These are phyloP conservation scores for Penicillium corylophilum DNA, from an alignment of 2,329 filamentous ascomycete genomes.

Conservation along the genomic window DNA sequence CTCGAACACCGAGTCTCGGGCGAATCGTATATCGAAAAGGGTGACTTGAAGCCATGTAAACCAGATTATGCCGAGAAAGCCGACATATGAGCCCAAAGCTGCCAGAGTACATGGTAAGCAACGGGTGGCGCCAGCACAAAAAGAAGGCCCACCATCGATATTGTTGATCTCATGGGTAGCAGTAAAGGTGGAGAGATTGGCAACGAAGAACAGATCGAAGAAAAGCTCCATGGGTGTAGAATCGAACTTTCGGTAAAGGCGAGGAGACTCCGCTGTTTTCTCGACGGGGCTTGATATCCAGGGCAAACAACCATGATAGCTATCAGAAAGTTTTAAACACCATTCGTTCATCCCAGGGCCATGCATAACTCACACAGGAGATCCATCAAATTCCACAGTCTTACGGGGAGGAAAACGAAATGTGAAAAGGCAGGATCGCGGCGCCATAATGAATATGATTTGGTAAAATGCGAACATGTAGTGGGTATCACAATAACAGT, in stretches of 20 bases:
- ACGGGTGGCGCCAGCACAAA: background rate
- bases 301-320: slow-evolving; percentile 22
- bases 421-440: slow-evolving; percentile 31
- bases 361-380: slow-evolving; percentile 20
- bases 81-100: slow-evolving; percentile 48
- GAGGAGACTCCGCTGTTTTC: slow-evolving; percentile 24
- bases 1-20: slow-evolving; percentile 64
- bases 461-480: slow-evolving; percentile 1
- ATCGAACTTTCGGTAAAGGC: slow-evolving; percentile 48
- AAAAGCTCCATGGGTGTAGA: slow-evolving; percentile 58
- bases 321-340: background rate
- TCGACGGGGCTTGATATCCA: slow-evolving; percentile 40
- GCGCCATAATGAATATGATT: slow-evolving; percentile 26
- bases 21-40: slow-evolving; percentile 66
- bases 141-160: slow-evolving; percentile 32
- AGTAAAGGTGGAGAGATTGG: slow-evolving; percentile 65
- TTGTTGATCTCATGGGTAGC: slow-evolving; percentile 56
- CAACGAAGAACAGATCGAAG: slow-evolving; percentile 63
- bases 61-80: slow-evolving; percentile 62
- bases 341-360: background rate
- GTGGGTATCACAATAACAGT: slow-evolving; percentile 21
- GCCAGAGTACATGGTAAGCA: slow-evolving; percentile 10
- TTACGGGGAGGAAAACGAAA: slow-evolving; percentile 26
- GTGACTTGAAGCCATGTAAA: slow-evolving; percentile 67
- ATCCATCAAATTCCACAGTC: slow-evolving; percentile 9